These are phyloP conservation scores for Fusarium oxysporum DNA, from an alignment of 2,329 filamentous ascomycete genomes.

Conservation along the genomic window DNA sequence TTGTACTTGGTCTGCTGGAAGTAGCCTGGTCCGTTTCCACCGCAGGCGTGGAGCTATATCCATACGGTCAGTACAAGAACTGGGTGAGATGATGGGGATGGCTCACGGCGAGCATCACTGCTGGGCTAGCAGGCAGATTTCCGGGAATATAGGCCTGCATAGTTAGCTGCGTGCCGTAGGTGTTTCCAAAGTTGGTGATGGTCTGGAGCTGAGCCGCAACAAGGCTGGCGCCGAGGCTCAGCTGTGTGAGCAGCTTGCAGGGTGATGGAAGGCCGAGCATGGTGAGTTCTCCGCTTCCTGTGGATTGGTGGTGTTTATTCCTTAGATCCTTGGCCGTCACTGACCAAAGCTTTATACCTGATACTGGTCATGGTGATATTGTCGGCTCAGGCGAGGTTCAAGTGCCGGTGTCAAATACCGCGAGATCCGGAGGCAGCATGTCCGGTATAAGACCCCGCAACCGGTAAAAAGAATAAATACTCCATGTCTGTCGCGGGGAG, in stretches of 20 bases:
- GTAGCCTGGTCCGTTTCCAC: constrained; percentile 1
- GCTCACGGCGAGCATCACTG: constrained; percentile 4
- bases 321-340: neutral
- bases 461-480: neutral
- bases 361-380: neutral
- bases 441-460: neutral
- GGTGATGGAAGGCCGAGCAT: constrained; percentile 13
- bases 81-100: fast-evolving
- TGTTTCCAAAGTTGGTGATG: constrained; percentile 12
- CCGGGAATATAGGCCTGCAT: constrained; percentile 11
- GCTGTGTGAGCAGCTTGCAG: constrained; percentile 2
- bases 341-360: neutral
- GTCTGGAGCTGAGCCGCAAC: constrained; percentile 24
- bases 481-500: neutral
- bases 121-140: constrained; percentile 3
- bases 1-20: constrained; percentile 9
- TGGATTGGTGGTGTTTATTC: fast-evolving
- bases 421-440: neutral
- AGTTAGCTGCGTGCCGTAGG: neutral
- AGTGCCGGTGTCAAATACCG: constrained; percentile 17
- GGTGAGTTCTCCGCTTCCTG: neutral
- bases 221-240: constrained; percentile 7
- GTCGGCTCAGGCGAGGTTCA: neutral
- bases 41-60: neutral
- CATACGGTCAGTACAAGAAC: neutral